Evolutionary conservation across 1,284 basidiomycete genomes (phyloP).

Genomic region (Farysia itapuensis): DNA sequence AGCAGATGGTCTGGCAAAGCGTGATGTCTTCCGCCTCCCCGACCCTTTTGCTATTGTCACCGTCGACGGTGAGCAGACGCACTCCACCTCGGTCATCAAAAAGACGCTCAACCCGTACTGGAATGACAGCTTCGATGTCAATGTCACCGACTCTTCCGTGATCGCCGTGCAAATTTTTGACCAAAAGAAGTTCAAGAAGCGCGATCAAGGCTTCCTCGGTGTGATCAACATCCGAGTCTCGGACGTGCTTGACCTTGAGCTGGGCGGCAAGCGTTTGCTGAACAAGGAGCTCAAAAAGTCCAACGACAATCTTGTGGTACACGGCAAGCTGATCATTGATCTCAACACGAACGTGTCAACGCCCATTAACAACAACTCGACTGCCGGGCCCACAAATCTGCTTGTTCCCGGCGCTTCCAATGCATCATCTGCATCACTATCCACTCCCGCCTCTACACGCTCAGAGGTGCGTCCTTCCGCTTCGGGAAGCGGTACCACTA

Average conservation of each 20-base stretch:
- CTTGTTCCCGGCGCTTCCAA: conserved; percentile 35
- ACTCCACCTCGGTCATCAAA: conserved; percentile 70
- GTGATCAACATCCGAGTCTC: conserved; percentile 88
- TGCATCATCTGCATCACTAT: conserved; percentile 46
- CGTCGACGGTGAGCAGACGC: conserved; percentile 89
- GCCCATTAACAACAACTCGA: conserved; percentile 49
- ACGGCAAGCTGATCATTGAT: conserved; percentile 60
- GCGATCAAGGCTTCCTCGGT: conserved; percentile 90
- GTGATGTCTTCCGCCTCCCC: conserved; percentile 69
- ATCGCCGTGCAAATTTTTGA: conserved; percentile 94
- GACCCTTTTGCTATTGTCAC: conserved; percentile 94
- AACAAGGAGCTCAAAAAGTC: conserved; percentile 59
- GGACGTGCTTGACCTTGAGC: conserved; percentile 83
- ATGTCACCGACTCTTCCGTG: conserved; percentile 84
- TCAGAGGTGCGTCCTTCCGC: conserved; percentile 21
- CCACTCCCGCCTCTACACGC: conserved; percentile 19
- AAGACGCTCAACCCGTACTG: conserved; percentile 60
- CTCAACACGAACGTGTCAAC: conserved; percentile 59
- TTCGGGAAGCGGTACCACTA: conserved; percentile 17
- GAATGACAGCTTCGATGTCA: conserved; percentile 61
- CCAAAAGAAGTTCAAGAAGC: conserved; percentile 93
- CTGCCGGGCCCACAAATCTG: conserved; percentile 38
- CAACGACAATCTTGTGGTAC: conserved; percentile 59
- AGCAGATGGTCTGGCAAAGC: conserved; percentile 56
- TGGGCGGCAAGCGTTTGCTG: conserved; percentile 78